Evolutionary conservation across 2,329 filamentous ascomycete genomes (phyloP), one percentile per base, ranked within the genome.

Genomic region (Epichloe gansuensis): DNA sequence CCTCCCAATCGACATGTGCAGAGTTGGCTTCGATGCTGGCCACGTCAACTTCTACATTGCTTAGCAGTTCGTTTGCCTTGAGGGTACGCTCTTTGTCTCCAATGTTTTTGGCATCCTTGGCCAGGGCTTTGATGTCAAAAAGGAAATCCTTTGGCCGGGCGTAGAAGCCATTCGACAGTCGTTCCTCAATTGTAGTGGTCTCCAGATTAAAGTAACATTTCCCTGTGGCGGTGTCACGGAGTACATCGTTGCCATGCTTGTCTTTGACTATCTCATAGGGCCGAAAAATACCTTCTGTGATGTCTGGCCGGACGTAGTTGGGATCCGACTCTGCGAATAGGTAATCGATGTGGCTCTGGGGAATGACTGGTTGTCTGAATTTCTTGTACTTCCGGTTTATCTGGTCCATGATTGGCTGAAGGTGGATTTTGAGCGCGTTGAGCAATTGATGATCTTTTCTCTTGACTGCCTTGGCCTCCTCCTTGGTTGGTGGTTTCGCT

Each of bases 181-280:
- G 84, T 65, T 95, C 89, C 70, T 98, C 93, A 50, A 98, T 96
- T 1, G 86, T 91, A 3, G 85, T 85, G 11, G 91, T 87, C 63
- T 97, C 90, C 45, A 98, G 74, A 59, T 98, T 98, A 73, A 96
- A 97, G 66, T 84, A 97, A 66, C 90, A 93, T 66, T 93, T 95
- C 53, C 82, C 82, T 2, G 82, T 87, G 2, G 77, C 76, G 5
- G 80, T 82, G 57, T 97, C 87, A 40, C 81, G 74, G 44, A 98
- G 72, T 15, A 90, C 89, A 41, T 81, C 75, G 11, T 85, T 81
- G 8, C 86, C 90, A 57, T 93, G 80, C 56, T 83, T 82, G 64
- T 98, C 91, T 59, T 81, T 82, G 40, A 81, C 81, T 54, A 89
- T 82, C 61, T 90, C 87, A 63, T 81, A 97, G 1, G 89, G 90